A percentile compares a stretch with the other conserved stretches of the same genome.
Conservation (phyloP, 441 rosid genomes). For the Bruguiera hainesii region DNA sequence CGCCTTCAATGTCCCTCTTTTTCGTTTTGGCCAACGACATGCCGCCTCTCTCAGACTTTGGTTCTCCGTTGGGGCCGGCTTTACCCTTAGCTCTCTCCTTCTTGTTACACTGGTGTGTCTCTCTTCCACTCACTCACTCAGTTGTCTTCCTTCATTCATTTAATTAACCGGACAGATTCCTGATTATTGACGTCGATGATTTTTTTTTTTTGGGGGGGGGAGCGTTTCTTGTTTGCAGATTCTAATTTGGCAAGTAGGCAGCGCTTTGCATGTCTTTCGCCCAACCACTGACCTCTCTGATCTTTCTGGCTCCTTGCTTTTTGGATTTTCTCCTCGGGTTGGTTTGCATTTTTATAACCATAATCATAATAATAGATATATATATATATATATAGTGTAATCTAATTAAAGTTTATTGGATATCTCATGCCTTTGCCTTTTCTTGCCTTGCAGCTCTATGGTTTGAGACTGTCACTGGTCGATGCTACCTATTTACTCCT, state of each 20-base stretch:
- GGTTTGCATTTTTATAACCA: not conserved
- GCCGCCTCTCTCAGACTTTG: slow-evolving; percentile 47
- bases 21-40: slow-evolving; percentile 57
- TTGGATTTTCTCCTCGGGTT: slow-evolving; percentile 43
- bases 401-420: not conserved
- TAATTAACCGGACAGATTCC: not conserved
- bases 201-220: not conserved
- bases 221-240: slow-evolving; percentile 19
- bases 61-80: slow-evolving; percentile 89
- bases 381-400: too few species aligned
- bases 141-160: not conserved
- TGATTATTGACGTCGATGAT: not conserved
- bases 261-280: slow-evolving; percentile 21
- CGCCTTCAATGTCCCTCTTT: slow-evolving; percentile 49
- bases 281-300: slow-evolving; percentile 10
- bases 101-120: slow-evolving; percentile 36
- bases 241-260: slow-evolving; percentile 33
- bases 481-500: slow-evolving; percentile 39
- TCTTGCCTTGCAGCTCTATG: slow-evolving; percentile 28
- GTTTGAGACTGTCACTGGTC: slow-evolving; percentile 37
- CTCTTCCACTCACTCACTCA: not conserved
- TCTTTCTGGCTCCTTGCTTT: slow-evolving; percentile 27
- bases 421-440: not conserved
- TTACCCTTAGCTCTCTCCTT: slow-evolving; percentile 51
- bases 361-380: too few species aligned